phyloP scores from a whole-genome alignment of 768 basidiomycete species.

The Baorangia bicolor region DNA sequence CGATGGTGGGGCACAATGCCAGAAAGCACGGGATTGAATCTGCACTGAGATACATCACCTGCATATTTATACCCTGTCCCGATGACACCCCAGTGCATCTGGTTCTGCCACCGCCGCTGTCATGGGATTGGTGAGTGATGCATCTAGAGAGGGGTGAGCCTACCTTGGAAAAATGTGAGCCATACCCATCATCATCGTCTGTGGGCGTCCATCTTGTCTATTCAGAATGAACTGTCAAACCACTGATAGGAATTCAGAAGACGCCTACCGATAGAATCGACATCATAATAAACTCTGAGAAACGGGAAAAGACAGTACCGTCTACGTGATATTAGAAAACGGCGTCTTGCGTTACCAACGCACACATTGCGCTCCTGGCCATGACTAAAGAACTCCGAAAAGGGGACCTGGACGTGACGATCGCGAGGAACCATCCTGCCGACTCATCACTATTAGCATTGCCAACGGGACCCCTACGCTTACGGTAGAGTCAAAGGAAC shows the following conservation, averaged over 20 bases:
- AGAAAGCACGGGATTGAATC: neutral
- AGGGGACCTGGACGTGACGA: neutral
- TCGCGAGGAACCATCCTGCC: neutral
- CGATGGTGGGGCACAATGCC: neutral
- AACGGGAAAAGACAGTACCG: neutral
- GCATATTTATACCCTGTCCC: constrained; percentile 18
- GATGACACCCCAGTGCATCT: neutral
- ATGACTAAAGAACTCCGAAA: constrained; percentile 2
- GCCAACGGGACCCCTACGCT: neutral
- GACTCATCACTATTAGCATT: neutral
- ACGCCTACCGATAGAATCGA: constrained; percentile 5
- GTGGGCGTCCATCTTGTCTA: constrained; percentile 11
- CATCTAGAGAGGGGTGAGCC: neutral
- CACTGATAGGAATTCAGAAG: constrained; percentile 7
- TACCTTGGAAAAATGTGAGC: neutral
- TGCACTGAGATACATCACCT: neutral
- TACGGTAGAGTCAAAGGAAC: neutral
- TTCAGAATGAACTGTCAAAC: neutral
- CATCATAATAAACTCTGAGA: neutral
- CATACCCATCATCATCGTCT: neutral
- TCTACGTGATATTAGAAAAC: neutral
- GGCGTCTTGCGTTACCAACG: neutral
- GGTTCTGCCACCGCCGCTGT: constrained; percentile 5
- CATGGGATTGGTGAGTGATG: neutral
- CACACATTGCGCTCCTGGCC: neutral